Percentiles rank a stretch among this genome's conserved stretches.
These are phyloP conservation scores for Xylaria grammica DNA, from an alignment of 495 filamentous ascomycete species.

Conservation along the genomic window DNA sequence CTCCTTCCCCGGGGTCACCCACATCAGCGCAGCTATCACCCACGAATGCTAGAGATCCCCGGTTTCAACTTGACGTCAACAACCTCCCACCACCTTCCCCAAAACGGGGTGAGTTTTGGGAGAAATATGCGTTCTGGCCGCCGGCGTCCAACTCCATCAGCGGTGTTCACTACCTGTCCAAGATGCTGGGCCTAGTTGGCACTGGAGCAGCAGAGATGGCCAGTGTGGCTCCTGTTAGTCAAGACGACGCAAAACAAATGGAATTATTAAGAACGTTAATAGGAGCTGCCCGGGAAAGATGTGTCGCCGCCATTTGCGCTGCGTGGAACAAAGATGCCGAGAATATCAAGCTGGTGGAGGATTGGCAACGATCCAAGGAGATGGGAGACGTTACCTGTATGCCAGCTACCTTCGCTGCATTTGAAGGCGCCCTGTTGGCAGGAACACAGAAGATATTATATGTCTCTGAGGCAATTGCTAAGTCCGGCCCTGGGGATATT, in stretches of 20 bases:
- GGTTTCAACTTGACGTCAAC: conserved; percentile 78
- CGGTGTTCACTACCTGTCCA: conserved; percentile 82
- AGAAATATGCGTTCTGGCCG: conserved; percentile 96
- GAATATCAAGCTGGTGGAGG: conserved; percentile 85
- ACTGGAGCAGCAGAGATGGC: conserved; percentile 88
- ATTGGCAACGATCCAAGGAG: conserved; percentile 83
- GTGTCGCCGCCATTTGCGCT: conserved; percentile 75
- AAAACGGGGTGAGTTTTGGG: conserved; percentile 79
- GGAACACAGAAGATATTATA: conserved; percentile 95
- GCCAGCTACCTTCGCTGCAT: conserved; percentile 79
- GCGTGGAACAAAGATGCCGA: conserved; percentile 90
- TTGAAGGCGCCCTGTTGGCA: conserved; percentile 75
- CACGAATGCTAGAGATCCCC: conserved; percentile 61
- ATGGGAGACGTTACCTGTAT: conserved; percentile 85
- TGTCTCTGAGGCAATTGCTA: conserved; percentile 78
- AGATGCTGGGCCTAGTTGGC: conserved; percentile 79
- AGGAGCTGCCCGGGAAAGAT: conserved; percentile 79
- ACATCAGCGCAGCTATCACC: conserved; percentile 53
- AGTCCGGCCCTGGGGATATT: conserved; percentile 70
- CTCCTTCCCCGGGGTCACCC: conserved; percentile 73
- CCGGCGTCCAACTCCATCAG: conserved; percentile 89
- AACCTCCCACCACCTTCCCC: conserved; percentile 80
- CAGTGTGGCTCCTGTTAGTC: conserved; percentile 65
- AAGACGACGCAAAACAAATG: conserved; percentile 58
- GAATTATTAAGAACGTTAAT: conserved; percentile 76